Evolutionary conservation across 257 asterid genomes (phyloP).

Genomic region (Solanum etuberosum): DNA sequence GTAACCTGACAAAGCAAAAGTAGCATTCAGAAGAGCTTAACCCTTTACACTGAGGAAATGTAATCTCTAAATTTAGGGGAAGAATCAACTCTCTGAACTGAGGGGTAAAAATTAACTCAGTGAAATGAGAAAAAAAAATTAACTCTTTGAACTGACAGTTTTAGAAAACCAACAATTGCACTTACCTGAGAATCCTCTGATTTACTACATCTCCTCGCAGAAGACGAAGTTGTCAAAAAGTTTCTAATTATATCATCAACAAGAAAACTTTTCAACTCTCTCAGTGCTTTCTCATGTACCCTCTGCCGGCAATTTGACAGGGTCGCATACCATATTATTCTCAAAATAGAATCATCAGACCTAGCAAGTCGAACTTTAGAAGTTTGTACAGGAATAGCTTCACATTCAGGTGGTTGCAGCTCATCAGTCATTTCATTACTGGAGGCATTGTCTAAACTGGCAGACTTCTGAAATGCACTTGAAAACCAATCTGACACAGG

Average conservation of each 20-base stretch:
- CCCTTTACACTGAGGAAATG: constrained; percentile 6
- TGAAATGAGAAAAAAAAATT: background rate
- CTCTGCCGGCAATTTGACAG: constrained; percentile 51
- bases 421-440: constrained; percentile 30
- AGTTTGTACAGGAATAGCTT: constrained; percentile 27
- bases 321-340: constrained; percentile 37
- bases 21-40: background rate
- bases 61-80: background rate
- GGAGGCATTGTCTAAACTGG: constrained; percentile 28
- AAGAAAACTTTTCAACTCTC: constrained; percentile 31
- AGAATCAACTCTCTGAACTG: background rate
- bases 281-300: constrained; percentile 51
- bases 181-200: constrained; percentile 33
- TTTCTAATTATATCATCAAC: constrained; percentile 36
- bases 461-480: constrained; percentile 35
- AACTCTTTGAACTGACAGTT: background rate
- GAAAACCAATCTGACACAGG: constrained; percentile 21
- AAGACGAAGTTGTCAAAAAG: constrained; percentile 12
- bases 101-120: background rate
- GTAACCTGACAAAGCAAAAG: constrained; percentile 22
- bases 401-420: constrained; percentile 47
- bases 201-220: constrained; percentile 17
- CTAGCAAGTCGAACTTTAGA: constrained; percentile 17
- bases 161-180: background rate
- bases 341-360: constrained; percentile 19